A percentile compares a stretch with the other conserved stretches of the same genome.
These are phyloP conservation scores for Penicillium sp. DNA, from an alignment of 2,329 filamentous ascomycete genomes.

Conservation along the genomic window DNA sequence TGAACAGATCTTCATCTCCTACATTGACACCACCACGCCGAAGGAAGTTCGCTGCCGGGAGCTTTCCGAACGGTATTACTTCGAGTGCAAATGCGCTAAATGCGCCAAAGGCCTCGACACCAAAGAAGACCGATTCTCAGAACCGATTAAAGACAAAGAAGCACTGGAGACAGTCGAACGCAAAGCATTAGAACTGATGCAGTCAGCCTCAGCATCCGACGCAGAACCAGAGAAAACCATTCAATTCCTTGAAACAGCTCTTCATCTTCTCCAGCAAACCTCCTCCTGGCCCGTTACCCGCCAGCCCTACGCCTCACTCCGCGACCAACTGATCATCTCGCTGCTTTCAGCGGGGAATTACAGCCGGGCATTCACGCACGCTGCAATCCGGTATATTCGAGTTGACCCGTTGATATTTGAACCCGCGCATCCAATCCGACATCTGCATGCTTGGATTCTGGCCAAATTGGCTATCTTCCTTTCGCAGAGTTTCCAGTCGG, in stretches of 20 bases:
- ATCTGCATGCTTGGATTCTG: constrained; percentile 43
- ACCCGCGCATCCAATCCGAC: constrained; percentile 49
- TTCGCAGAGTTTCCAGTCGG: constrained; percentile 22
- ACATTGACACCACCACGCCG: constrained; percentile 54
- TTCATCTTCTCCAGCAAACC: constrained; percentile 39
- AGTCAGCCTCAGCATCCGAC: constrained; percentile 13
- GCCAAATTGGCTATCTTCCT: constrained; percentile 28
- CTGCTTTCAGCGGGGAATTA: constrained; percentile 43
- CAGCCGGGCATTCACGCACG: constrained; percentile 47
- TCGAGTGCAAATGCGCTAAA: constrained; percentile 52
- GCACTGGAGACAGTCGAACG: constrained; percentile 16
- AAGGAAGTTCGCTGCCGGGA: constrained; percentile 48
- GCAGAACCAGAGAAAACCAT: constrained; percentile 28
- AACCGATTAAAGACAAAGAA: constrained; percentile 9
- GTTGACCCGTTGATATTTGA: constrained; percentile 50
- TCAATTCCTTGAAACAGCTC: constrained; percentile 33
- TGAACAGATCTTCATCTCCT: constrained; percentile 57
- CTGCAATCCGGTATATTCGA: constrained; percentile 47
- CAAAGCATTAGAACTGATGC: constrained; percentile 24
- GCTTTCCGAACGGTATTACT: constrained; percentile 53
- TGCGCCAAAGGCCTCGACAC: constrained; percentile 35
- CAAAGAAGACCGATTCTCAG: constrained; percentile 17
- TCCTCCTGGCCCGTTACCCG: constrained; percentile 45
- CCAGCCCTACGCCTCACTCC: constrained; percentile 52
- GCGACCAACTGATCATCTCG: constrained; percentile 49